phyloP scores from a whole-genome alignment of 352 stramenopile species.

The Globisporangium acanthophoron region DNA sequence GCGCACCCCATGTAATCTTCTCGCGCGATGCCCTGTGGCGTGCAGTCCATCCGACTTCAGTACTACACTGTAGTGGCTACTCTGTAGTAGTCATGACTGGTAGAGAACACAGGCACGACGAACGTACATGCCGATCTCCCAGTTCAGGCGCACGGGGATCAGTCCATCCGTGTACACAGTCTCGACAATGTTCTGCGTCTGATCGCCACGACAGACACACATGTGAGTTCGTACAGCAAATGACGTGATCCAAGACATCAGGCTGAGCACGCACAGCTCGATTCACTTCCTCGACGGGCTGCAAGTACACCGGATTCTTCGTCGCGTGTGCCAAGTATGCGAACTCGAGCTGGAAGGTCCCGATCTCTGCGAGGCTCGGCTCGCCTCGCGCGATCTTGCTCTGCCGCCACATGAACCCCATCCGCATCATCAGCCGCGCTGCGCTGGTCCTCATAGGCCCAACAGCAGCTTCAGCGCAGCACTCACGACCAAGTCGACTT shows the following conservation, averaged over 20 bases:
- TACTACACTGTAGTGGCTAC: neutral
- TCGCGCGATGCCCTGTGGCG: slow-evolving; percentile 4
- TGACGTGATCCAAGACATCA: neutral
- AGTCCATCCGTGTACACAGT: slow-evolving; percentile 31
- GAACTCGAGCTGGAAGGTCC: slow-evolving; percentile 69
- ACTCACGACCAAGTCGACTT: slow-evolving; percentile 35
- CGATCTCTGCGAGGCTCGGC: slow-evolving; percentile 38
- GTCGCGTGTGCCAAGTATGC: slow-evolving; percentile 37
- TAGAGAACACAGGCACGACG: neutral
- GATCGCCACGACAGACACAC: neutral
- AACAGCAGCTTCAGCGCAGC: neutral
- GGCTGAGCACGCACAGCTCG: slow-evolving; percentile 16
- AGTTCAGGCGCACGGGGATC: slow-evolving; percentile 38
- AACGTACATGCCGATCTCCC: slow-evolving; percentile 18
- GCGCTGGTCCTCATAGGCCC: too few relatives aligned
- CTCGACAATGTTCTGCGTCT: slow-evolving; percentile 27
- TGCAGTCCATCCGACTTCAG: too few relatives aligned
- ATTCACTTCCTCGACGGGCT: slow-evolving; percentile 37
- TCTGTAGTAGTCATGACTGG: neutral
- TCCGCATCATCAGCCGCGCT: neutral
- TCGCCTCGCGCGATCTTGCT: neutral
- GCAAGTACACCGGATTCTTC: slow-evolving; percentile 25
- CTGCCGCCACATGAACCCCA: neutral
- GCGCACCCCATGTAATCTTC: slow-evolving; percentile 45
- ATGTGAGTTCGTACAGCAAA: neutral